phyloP scores from a whole-genome alignment of 306 rosid genomes.

The Abrus precatorius region DNA sequence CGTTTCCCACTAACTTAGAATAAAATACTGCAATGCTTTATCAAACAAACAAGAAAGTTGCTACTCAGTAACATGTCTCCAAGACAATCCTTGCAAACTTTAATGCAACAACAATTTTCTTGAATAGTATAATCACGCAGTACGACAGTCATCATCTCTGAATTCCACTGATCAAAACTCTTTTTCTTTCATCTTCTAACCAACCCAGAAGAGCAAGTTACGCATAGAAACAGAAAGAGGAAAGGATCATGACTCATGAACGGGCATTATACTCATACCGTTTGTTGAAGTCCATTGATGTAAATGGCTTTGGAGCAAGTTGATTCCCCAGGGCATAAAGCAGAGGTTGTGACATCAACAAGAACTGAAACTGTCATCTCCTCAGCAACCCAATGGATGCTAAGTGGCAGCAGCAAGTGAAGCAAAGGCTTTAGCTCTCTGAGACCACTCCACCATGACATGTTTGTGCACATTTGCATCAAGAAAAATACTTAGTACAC shows the following conservation, averaged over 20 bases:
- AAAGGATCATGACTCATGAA: background rate
- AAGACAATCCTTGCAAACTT: constrained; percentile 1
- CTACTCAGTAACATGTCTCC: background rate
- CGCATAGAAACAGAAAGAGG: background rate
- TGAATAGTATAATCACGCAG: background rate
- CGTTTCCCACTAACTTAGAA: background rate
- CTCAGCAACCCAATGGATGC: constrained; percentile 80
- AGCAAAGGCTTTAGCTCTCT: constrained; percentile 64
- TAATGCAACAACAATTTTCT: background rate
- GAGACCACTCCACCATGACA: constrained; percentile 52
- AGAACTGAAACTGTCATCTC: constrained; percentile 92
- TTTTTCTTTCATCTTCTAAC: background rate
- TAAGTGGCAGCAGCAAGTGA: constrained; percentile 75
- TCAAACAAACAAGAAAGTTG: background rate
- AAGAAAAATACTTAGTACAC: background rate
- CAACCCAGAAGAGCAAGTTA: background rate
- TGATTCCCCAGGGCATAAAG: constrained; percentile 63
- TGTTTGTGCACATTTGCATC: background rate
- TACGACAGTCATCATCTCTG: too few species aligned
- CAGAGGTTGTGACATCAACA: constrained; percentile 75
- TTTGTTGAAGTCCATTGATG: constrained; percentile 75
- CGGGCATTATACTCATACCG: constrained; percentile 50
- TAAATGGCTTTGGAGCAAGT: constrained; percentile 78
- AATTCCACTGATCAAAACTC: background rate
- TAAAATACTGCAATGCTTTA: constrained; percentile 4